Base-by-base conservation (phyloP, 805 yeast species). In the Teunomyces stri region DNA sequence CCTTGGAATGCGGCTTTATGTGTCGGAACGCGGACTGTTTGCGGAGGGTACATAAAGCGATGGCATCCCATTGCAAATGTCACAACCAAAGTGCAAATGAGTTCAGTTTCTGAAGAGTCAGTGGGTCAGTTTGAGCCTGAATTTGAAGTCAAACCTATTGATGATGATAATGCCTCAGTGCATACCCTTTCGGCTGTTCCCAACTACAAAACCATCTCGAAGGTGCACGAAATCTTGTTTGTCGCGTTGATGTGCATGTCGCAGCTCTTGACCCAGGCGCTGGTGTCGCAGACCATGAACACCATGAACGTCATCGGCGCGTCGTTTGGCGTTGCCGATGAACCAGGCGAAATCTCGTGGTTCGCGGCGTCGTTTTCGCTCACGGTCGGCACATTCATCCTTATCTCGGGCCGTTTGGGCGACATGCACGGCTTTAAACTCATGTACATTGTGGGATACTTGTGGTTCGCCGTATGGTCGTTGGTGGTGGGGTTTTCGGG, bases 371-470 rank as follows among this genome's bases (percentile, higher is more conserved):
- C 69, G 1, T 66, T 57, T 38, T 62, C 72, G 3, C 53, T 68
- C 38, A 65, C 69, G 1, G 70, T 65, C 13, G 73, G 73, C 12
- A 66, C 72, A 2, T 68, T 68, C 44, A 68, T 68, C 40, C 51
- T 68, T 11, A 55, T 64, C 1, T 57, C 65, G 2, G 73, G 73
- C 1, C 56, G 70, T 27, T 42, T 68, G 20, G 73, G 72, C 11
- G 72, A 68, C 47, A 48, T 66, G 55, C 61, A 60, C 47, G 73
- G 72, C 18, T 66, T 67, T 51, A 68, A 68, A 48, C 49, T 34
- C 30, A 42, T 68, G 45, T 65, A 53, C 48, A 36, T 65, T 9
- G 37, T 60, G 9, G 70, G 71, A 3, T 60, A 54, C 30, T 41
- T 51, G 1, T 52, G 64, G 55, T 52, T 54, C 30, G 61, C 61